Percentiles rank a stretch among this genome's conserved stretches.
phyloP scores from a whole-genome alignment of 2,329 filamentous ascomycete species.

The Lasiodiplodia sp. region DNA sequence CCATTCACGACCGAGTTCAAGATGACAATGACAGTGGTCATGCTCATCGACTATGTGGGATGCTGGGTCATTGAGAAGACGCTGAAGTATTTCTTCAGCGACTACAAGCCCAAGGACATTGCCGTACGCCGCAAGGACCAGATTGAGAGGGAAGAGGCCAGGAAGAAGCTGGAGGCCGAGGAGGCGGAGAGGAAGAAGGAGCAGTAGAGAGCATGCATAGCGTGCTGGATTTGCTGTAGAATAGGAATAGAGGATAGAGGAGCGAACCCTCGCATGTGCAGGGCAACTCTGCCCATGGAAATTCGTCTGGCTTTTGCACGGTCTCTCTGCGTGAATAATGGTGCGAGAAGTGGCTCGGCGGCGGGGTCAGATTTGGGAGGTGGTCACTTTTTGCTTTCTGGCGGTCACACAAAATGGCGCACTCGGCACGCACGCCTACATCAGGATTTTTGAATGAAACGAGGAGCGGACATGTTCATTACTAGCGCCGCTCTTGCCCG shows the following conservation, averaged over 20 bases:
- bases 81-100: conserved; percentile 85
- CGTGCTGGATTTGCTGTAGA: background rate
- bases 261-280: background rate
- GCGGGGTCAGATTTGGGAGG: background rate
- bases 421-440: background rate
- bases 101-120: conserved; percentile 93
- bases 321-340: background rate
- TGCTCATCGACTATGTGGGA: conserved; percentile 85
- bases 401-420: background rate
- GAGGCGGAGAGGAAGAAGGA: conserved; percentile 47
- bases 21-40: conserved; percentile 79
- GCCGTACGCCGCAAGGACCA: conserved; percentile 87
- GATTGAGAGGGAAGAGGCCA: conserved; percentile 74
- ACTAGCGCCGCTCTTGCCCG: background rate
- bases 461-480: too few relatives aligned
- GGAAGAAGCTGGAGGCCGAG: conserved; percentile 67
- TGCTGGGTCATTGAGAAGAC: conserved; percentile 89
- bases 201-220: conserved; percentile 3
- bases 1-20: conserved; percentile 92
- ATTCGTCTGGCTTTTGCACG: background rate
- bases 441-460: too few relatives aligned
- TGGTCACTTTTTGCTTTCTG: conserved; percentile 8
- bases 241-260: conserved; percentile 21
- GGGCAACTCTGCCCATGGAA: background rate
- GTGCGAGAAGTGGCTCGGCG: background rate